Evolutionary conservation across 176 grass and related monocot genomes (phyloP), one percentile per base, ranked within the genome.

Genomic region (Oryza australiensis): DNA sequence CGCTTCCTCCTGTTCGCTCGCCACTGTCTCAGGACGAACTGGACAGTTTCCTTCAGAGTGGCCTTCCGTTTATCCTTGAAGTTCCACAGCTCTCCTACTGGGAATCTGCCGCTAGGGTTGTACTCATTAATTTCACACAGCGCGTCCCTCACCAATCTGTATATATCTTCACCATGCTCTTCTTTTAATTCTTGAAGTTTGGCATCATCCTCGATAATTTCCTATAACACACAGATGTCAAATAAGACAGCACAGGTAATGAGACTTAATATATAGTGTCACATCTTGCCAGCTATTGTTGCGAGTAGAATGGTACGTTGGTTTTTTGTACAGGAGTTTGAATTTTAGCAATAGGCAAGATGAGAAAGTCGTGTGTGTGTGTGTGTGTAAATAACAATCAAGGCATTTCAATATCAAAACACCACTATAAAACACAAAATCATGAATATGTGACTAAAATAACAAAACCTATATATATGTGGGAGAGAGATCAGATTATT

Each of bases 61-160:
- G 84, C 88, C 66, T 89, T 89, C 5, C 83, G 66, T 10, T 81
- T 66, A 35, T 89, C 83, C 24, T 62, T 82, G 33, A 82, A 89
- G 88, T 86, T 89, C 88, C 88, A 97, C 13, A 97, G 74, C 64
- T 91, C 90, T 37, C 74, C 65, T n/a, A 91, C 66, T 1, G 82
- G 48, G 80, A 80, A 87, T 12, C 81, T 90, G 33, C 69, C 82
- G 26, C 64, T 73, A 13, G 67, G 84, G 45, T 82, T 92, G 75
- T 92, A 90, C 71, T 94, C 92, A 7, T 89, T 88, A 13, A 92
- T 77, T 81, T 97, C 92, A 42, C 68, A 18, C 11, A 97, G 68
- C 13, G 95, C 88, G 45, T 65, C 92, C 3, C 64, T 86, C 46
- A 97, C 92, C 51, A 89, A 67, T 2, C 68, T 20, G 74, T 87